Conservation (phyloP, 306 rosid genomes). For the Sindora glabra region DNA sequence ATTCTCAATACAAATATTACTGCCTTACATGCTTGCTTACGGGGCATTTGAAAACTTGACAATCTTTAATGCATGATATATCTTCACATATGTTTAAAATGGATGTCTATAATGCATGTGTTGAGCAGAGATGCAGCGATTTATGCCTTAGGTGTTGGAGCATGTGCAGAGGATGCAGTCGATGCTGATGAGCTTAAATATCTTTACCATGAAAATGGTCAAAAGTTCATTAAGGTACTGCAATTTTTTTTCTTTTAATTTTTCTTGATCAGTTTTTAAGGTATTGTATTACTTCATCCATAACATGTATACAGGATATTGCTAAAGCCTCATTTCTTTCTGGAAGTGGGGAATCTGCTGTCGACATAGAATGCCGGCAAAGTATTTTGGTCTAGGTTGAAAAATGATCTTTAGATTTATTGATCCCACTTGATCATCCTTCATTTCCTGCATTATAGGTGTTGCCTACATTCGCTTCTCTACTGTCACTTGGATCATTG, state of each 20-base stretch:
- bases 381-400: neutral
- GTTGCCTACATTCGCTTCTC: slow-evolving; percentile 79
- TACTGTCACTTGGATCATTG: slow-evolving; percentile 30
- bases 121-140: slow-evolving; percentile 69
- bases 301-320: neutral
- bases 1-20: neutral
- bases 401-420: neutral
- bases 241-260: neutral
- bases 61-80: neutral
- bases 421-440: neutral
- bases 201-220: slow-evolving; percentile 75
- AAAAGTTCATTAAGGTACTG: slow-evolving; percentile 65
- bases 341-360: neutral
- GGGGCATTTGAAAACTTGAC: neutral
- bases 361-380: neutral
- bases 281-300: neutral
- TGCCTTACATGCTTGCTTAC: too few species aligned
- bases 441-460: slow-evolving; percentile 37
- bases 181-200: slow-evolving; percentile 78
- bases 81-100: neutral
- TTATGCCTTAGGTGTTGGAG: slow-evolving; percentile 88
- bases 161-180: slow-evolving; percentile 62
- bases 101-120: neutral
- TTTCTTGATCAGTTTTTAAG: neutral
- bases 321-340: neutral